Conservation (phyloP, 1,284 basidiomycete genomes). For the Mycosarcoma maydis region DNA sequence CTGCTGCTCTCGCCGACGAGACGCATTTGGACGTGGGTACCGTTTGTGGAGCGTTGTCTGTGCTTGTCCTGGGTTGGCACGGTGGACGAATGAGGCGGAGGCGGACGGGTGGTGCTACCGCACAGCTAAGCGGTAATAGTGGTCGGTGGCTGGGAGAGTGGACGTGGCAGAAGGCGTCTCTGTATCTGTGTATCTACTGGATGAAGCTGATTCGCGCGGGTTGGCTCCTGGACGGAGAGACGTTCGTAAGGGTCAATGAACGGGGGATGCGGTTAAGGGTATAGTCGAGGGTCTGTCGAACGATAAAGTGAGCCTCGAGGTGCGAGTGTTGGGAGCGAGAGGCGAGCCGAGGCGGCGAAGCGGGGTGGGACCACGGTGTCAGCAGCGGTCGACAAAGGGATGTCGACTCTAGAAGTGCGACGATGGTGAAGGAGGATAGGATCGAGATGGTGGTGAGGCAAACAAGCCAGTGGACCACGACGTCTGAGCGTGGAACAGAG, state of each 20-base stretch:
- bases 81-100: no score
- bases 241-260: not conserved
- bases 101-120: no score
- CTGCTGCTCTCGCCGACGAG: slow-evolving; percentile 40
- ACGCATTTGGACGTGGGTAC: slow-evolving; percentile 12
- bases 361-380: not conserved
- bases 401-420: not conserved
- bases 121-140: no score
- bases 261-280: not conserved
- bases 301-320: no score
- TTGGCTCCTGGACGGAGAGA: no score
- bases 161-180: no score
- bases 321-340: no score
- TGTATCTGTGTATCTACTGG: no score
- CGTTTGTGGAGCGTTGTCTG: not conserved
- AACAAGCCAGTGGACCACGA: not conserved
- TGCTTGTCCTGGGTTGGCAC: no score
- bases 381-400: not conserved
- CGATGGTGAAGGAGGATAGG: not conserved
- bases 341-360: no score
- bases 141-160: not conserved
- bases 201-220: no score
- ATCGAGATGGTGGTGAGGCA: slow-evolving; percentile 1
- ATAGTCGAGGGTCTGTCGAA: not conserved
- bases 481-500: no score